A percentile compares a stretch with the other conserved stretches of the same genome.
Evolutionary conservation across 2,329 filamentous ascomycete species (phyloP).

Genomic region (Phialemoniopsis sp.): DNA sequence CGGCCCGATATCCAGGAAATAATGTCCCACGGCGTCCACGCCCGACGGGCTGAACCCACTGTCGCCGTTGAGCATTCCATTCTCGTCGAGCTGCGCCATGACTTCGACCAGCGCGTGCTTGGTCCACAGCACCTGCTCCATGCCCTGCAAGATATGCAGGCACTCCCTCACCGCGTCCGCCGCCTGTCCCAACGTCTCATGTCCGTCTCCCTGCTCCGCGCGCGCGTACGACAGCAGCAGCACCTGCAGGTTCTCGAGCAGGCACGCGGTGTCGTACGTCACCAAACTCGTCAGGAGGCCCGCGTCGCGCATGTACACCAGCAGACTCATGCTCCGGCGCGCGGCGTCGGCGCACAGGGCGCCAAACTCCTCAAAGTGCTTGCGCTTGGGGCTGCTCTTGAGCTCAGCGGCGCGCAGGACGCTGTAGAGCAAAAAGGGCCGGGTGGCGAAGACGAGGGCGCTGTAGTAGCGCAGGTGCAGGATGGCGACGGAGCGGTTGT

Average conservation of each 20-base stretch:
- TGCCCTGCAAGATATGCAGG: conserved; percentile 15
- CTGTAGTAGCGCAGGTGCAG: conserved; percentile 18
- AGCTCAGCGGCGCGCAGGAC: conserved; percentile 7
- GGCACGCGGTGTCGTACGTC: conserved; percentile 13
- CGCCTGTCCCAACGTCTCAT: not conserved
- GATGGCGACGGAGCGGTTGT: conserved; percentile 16
- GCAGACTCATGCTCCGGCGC: conserved; percentile 10
- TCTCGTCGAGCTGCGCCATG: conserved; percentile 16
- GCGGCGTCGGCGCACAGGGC: conserved; percentile 15
- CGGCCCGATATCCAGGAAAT: conserved; percentile 11
- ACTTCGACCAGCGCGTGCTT: conserved; percentile 15
- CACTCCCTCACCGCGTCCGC: conserved; percentile 10
- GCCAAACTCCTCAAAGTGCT: conserved; percentile 13
- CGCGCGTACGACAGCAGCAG: conserved; percentile 13
- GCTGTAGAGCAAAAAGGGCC: conserved; percentile 26
- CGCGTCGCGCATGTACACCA: conserved; percentile 12
- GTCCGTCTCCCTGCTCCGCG: not conserved
- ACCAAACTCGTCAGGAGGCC: conserved; percentile 15
- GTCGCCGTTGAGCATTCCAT: conserved; percentile 12
- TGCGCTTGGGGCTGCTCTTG: conserved; percentile 10
- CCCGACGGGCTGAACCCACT: conserved; percentile 10
- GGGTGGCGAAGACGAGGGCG: conserved; percentile 13
- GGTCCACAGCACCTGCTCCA: conserved; percentile 20
- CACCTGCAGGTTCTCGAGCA: conserved; percentile 18
- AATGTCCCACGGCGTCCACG: conserved; percentile 8